Base-by-base conservation (phyloP, 805 yeast species). In the Ogataea corticis region DNA sequence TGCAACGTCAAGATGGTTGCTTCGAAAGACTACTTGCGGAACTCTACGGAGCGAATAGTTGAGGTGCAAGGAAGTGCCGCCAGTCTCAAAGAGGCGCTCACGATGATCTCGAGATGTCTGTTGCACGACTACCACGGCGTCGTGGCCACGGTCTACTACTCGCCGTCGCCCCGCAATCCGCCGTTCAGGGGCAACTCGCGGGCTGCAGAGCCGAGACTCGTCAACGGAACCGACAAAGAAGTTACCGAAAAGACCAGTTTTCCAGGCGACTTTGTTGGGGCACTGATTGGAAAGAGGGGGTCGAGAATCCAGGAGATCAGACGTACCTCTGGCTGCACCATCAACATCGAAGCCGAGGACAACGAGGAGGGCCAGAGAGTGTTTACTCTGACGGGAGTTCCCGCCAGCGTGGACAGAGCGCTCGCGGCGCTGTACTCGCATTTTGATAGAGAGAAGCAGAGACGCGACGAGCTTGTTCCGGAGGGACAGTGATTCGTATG, bases 221-320 rank as follows among this genome's bases (percentile, higher is more conserved):
- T 37, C 38, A 45, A 39, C 30, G 51, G 52, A 16, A 29, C 31
- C 18, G 51, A 47, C 14, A 61, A 55, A 46, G 61, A 68, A 42
- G 52, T 52, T 29, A 55, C 78, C 6, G 75, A 76, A 34, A 65
- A 73, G 2, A 68, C 81, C 15, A 70, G 77, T 23, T 85, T 88
- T 61, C 88, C 95, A 31, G 83, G 85, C 54, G 87, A 82, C 49
- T 82, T 82, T 69, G 96, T 90, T 36, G 97, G 97, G 34, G 92
- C 96, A 41, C 73, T 90, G 44, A 87, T 90, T 56, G 97, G 97
- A 48, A 84, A 85, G 55, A 82, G 83, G 52, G 96, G 96, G 32
- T 71, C 87, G 23, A 79, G 95, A 67, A 88, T 90, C 54, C 94
- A 86, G 64, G 95, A 90, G 50, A 84, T 90, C 41, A 77, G 96